Base-by-base conservation (phyloP, 1,284 basidiomycete genomes). In the Mycena sp. region DNA sequence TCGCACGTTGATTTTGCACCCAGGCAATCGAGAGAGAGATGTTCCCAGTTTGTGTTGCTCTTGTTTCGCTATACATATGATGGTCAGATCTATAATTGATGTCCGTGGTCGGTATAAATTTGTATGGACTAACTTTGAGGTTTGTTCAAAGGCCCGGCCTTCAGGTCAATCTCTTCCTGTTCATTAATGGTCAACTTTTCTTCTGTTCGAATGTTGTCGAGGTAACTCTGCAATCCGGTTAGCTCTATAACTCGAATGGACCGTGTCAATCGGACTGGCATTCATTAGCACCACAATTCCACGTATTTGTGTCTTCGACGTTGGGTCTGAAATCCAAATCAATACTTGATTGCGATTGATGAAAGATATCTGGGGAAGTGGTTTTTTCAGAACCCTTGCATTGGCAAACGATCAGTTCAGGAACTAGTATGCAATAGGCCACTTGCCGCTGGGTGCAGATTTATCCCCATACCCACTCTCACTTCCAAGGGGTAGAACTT, bases 1-100 rank as follows among this genome's bases (percentile, higher is more conserved):
- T 3, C 1, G 28, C 25, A 41, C 38, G 0, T 35, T 21, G 19
- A 4, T 32, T 44, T 30, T 43, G n/a, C 11, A 54, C 52, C 28
- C 44, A 28, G 14, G 52, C 52, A 14, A 54, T 35, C 5, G 52
- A 54, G 23, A 54, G 40, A 17, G 40, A 54, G 17, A 54, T 44
- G 52, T 44, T 54, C 40, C 40, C 26, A 19, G 40, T 14, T 54
- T 23, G 6, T 41, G 12, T 16, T 32, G 23, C 4, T 54, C 40
- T 32, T 28, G 12, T 17, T 23, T 21, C 16, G 28, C 40, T 54
- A 19, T 21, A 32, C 21, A 30, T 11, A 41, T 14, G n/a, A 23
- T n/a, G 25, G n/a, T n/a, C n/a, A n/a, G n/a, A n/a, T n/a, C n/a
- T n/a, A n/a, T n/a, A n/a, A n/a, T n/a, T n/a, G n/a, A n/a, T n/a